Evolutionary conservation across 225 moss, liverwort and hornwort genomes (phyloP).

Genomic region (Pleurozium schreberi): DNA sequence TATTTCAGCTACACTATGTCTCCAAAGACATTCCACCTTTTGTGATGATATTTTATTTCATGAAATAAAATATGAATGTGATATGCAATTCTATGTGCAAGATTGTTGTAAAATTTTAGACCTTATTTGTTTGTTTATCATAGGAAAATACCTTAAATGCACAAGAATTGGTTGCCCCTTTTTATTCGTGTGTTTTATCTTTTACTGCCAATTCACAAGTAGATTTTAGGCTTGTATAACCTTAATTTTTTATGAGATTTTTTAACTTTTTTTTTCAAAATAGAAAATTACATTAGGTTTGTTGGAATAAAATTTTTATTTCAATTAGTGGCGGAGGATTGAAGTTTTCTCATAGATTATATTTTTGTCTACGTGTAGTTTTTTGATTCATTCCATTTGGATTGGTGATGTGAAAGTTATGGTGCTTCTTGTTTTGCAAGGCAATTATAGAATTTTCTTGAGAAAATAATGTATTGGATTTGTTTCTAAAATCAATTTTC

Average conservation of each 20-base stretch:
- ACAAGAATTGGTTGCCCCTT: not conserved
- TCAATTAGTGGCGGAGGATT: rapidly evolving
- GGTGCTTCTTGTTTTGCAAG: rapidly evolving
- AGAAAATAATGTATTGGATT: not conserved
- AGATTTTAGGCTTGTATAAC: not conserved
- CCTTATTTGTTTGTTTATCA: rapidly evolving
- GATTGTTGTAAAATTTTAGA: not conserved
- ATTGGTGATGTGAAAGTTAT: not conserved
- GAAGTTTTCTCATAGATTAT: too few relatives aligned
- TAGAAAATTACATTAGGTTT: not conserved
- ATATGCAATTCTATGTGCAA: not conserved
- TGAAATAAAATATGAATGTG: too few relatives aligned
- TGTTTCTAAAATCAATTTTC: not conserved
- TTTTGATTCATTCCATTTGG: not conserved
- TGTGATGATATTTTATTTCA: not conserved
- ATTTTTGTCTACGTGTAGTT: too few relatives aligned
- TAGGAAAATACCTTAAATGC: not conserved
- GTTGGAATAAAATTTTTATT: not conserved
- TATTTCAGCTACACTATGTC: not conserved
- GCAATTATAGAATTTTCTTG: not conserved
- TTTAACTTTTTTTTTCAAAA: not conserved
- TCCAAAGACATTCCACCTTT: not conserved
- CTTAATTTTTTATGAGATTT: not conserved
- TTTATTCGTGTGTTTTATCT: rapidly evolving
- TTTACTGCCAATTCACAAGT: not conserved